Evolutionary conservation across 768 basidiomycete species (phyloP).

Genomic region (Tricholoma terreum): DNA sequence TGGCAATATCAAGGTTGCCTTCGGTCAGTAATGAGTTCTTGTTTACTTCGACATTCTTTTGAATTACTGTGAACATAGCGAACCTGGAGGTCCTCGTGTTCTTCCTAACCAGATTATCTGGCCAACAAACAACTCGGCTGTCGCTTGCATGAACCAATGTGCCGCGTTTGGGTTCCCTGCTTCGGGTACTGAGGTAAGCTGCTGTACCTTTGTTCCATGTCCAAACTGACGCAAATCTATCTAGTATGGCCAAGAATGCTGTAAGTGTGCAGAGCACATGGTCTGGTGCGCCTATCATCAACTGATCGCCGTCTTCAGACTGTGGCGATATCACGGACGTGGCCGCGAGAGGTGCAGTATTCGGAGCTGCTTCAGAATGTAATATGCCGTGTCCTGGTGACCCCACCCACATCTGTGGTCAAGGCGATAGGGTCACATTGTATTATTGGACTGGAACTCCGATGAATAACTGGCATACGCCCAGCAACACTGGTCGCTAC

Average conservation of each 20-base stretch:
- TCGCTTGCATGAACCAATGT: constrained; percentile 66
- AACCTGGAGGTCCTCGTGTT: constrained; percentile 40
- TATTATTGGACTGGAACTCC: constrained; percentile 50
- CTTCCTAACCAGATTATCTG: constrained; percentile 63
- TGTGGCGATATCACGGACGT: constrained; percentile 70
- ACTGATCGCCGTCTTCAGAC: constrained; percentile 34
- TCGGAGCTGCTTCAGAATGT: constrained; percentile 43
- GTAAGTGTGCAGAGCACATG: constrained; percentile 38
- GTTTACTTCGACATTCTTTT: not conserved
- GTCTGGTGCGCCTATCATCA: not conserved
- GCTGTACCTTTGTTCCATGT: not conserved
- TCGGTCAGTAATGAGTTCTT: constrained; percentile 36
- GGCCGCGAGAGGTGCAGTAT: constrained; percentile 32
- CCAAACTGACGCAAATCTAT: not conserved
- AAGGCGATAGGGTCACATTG: constrained; percentile 47
- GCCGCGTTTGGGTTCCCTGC: constrained; percentile 68
- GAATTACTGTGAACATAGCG: constrained; percentile 34
- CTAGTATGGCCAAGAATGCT: constrained; percentile 69
- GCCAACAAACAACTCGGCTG: constrained; percentile 59
- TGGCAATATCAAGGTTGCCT: constrained; percentile 71
- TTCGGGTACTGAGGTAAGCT: constrained; percentile 55
- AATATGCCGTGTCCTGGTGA: constrained; percentile 65
- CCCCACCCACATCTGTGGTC: constrained; percentile 66
- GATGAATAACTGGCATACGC: constrained; percentile 63
- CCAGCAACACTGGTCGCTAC: constrained; percentile 63